Conservation (phyloP, 78 protist species). For the Dictyostelium capitatum region DNA sequence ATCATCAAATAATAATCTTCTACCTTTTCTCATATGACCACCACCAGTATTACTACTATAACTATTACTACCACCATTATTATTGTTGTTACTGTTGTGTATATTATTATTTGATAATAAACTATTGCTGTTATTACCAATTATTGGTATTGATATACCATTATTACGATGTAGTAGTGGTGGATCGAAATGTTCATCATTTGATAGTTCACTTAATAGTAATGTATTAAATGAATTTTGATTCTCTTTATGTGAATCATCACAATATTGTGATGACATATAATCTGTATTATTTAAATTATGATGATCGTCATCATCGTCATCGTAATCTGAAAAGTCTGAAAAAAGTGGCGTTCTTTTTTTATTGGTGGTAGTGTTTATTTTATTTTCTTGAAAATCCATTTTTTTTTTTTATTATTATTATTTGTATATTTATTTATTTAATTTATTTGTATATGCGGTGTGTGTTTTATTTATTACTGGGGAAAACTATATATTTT, state of each 20-base stretch:
- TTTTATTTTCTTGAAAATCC: not conserved
- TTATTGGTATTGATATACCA: not conserved
- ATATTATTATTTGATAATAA: not conserved
- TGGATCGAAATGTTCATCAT: not conserved
- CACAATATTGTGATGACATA: not conserved
- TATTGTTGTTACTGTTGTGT: not conserved
- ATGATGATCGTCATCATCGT: constrained; percentile 9
- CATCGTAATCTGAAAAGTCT: constrained; percentile 3
- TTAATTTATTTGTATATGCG: not conserved
- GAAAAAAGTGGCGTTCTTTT: not conserved
- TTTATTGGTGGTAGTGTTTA: not conserved
- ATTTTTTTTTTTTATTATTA: not conserved
- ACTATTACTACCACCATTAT: not conserved
- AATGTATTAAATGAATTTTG: not conserved
- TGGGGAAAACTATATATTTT: not conserved
- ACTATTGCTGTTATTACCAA: no score
- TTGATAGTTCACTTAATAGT: not conserved
- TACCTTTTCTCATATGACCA: constrained; percentile 51
- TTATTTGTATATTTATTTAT: not conserved
- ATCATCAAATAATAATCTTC: constrained; percentile 45
- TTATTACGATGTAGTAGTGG: not conserved
- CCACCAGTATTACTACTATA: not conserved
- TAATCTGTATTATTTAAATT: not conserved
- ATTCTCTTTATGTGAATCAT: not conserved
- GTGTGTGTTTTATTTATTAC: not conserved